Conservation (phyloP, 306 rosid genomes). For the Aeschynomene evenia region DNA sequence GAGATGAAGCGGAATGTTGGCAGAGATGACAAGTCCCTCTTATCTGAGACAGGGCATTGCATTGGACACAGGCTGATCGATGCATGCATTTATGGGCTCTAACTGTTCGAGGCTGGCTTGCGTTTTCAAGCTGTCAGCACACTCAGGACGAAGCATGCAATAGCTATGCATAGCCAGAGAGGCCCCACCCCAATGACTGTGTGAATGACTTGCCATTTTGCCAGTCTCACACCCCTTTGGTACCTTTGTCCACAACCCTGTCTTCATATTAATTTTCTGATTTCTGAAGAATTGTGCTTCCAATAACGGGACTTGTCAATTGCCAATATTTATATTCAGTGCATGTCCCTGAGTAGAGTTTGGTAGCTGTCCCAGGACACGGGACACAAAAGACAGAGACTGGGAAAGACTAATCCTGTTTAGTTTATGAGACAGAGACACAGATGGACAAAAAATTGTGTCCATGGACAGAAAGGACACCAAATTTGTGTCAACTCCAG, state of each 20-base stretch:
- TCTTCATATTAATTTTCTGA: too few species aligned
- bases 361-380: too few species aligned
- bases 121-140: slow-evolving; percentile 45
- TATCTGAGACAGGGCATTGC: slow-evolving; percentile 29
- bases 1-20: slow-evolving; percentile 56
- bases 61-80: slow-evolving; percentile 38
- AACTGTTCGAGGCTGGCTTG: slow-evolving; percentile 46
- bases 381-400: too few species aligned
- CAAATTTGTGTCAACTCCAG: too few species aligned
- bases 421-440: too few species aligned
- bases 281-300: neutral
- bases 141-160: slow-evolving; percentile 28
- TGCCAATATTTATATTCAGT: neutral
- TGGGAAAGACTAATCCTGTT: too few species aligned
- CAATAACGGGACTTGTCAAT: neutral
- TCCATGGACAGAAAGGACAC: too few species aligned
- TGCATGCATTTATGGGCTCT: slow-evolving; percentile 53
- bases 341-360: too few species aligned
- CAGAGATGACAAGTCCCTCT: slow-evolving; percentile 40
- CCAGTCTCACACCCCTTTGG: slow-evolving; percentile 33
- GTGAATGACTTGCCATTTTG: slow-evolving; percentile 43
- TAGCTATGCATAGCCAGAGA: neutral
- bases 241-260: slow-evolving; percentile 31
- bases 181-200: slow-evolving; percentile 30
- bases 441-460: too few species aligned